Evolutionary conservation across 805 yeast genomes (phyloP).

Genomic region (Cephaloascus fragrans): DNA sequence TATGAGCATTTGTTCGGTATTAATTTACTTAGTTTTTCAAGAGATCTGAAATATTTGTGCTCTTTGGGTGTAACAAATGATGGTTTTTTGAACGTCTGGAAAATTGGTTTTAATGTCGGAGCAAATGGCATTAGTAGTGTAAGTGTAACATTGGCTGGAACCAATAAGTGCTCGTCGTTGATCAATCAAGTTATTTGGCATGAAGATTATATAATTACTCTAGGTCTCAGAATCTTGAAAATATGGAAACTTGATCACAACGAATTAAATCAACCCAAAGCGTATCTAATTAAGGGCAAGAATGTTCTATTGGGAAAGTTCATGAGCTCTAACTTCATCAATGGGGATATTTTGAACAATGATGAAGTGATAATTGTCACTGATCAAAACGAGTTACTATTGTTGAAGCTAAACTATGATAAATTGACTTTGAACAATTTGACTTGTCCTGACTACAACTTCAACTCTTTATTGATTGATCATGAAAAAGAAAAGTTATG

Average conservation of each 20-base stretch:
- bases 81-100: constrained; percentile 61
- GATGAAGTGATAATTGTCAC: constrained; percentile 27
- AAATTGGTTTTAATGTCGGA: constrained; percentile 9
- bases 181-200: constrained; percentile 52
- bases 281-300: constrained; percentile 39
- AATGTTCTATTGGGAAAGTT: constrained; percentile 45
- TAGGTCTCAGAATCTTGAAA: constrained; percentile 53
- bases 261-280: constrained; percentile 8
- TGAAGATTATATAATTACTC: constrained; percentile 36
- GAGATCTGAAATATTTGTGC: constrained; percentile 44
- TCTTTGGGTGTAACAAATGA: constrained; percentile 64
- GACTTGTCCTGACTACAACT: constrained; percentile 2
- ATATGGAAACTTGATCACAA: constrained; percentile 41
- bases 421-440: constrained; percentile 8
- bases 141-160: constrained; percentile 27
- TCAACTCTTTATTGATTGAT: constrained; percentile 11
- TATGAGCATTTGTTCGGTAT: constrained; percentile 63
- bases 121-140: constrained; percentile 8
- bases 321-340: constrained; percentile 40
- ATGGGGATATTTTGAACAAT: constrained; percentile 19
- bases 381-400: constrained; percentile 19
- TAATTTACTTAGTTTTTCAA: constrained; percentile 43
- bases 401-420: constrained; percentile 15
- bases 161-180: constrained; percentile 54
- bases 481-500: constrained; percentile 11